A percentile compares a stretch with the other conserved stretches of the same genome.
phyloP scores from a whole-genome alignment of 1,284 basidiomycete species.

The Chondrostereum purpureum region DNA sequence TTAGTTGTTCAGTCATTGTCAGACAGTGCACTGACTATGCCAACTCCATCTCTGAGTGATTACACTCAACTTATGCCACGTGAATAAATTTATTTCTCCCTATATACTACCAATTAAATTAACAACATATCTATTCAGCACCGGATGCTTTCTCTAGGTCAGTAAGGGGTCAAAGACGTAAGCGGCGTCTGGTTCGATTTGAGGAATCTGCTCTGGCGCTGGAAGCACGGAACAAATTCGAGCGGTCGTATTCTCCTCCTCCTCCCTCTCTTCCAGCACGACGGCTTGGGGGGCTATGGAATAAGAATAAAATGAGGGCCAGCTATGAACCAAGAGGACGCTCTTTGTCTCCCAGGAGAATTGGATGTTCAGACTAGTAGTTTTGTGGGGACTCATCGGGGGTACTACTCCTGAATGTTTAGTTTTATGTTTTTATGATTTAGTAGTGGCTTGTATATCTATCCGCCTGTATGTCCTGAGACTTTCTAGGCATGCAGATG shows the following conservation, averaged over 20 bases:
- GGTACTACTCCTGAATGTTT: too few relatives aligned
- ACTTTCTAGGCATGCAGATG: too few relatives aligned
- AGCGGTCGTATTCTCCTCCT: background rate
- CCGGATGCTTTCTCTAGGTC: background rate
- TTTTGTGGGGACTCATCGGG: too few relatives aligned
- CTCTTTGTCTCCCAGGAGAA: too few relatives aligned
- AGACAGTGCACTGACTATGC: background rate
- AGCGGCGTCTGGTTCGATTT: background rate
- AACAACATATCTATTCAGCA: background rate
- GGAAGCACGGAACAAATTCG: background rate
- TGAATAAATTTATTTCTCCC: conserved; percentile 7
- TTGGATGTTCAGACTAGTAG: too few relatives aligned
- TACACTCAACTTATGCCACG: conserved; percentile 11
- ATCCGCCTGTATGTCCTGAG: too few relatives aligned
- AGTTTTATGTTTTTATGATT: too few relatives aligned
- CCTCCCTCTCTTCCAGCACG: background rate
- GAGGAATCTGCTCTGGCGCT: background rate
- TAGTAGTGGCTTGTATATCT: too few relatives aligned
- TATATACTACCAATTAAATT: background rate
- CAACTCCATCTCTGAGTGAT: background rate
- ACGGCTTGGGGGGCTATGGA: conserved; percentile 2
- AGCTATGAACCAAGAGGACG: background rate
- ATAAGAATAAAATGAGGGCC: background rate
- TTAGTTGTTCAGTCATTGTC: conserved; percentile 1
- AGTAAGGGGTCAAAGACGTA: background rate